Conservation (phyloP, 2,329 filamentous ascomycete genomes). For the Tolypocladium tropicale region DNA sequence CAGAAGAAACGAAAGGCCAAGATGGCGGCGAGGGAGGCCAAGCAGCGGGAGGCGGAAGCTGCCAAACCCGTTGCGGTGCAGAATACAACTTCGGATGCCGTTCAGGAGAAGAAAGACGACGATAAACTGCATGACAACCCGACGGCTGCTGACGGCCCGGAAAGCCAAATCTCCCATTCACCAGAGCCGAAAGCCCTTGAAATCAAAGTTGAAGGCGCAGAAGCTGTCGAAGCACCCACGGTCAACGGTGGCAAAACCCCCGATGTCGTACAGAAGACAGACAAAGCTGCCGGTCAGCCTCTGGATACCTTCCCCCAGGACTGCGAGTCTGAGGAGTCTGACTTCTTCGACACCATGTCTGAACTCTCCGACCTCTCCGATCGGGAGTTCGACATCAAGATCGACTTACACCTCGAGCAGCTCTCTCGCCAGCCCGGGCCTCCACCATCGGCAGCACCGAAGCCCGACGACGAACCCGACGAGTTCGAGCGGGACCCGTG, state of each 20-base stretch:
- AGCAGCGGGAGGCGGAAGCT: slow-evolving; percentile 2
- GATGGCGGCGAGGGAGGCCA: slow-evolving; percentile 40
- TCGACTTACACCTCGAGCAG: slow-evolving; percentile 10
- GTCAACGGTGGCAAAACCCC: neutral
- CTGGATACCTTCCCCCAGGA: neutral
- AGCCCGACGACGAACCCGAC: slow-evolving; percentile 32
- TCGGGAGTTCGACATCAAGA: slow-evolving; percentile 24
- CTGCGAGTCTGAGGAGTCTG: slow-evolving; percentile 12
- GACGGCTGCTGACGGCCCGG: too few relatives aligned
- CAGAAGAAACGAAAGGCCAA: slow-evolving; percentile 77
- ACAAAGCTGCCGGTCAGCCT: neutral
- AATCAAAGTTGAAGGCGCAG: neutral
- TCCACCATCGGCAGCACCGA: neutral
- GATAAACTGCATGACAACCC: neutral
- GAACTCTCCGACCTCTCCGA: slow-evolving; percentile 29
- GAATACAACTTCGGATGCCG: neutral
- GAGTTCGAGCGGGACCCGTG: slow-evolving; percentile 48
- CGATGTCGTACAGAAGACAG: neutral
- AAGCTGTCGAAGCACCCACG: neutral
- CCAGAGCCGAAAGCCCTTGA: neutral
- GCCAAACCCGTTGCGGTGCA: neutral
- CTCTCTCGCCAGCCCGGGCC: slow-evolving; percentile 4
- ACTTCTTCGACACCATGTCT: slow-evolving; percentile 12
- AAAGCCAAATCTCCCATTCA: neutral
- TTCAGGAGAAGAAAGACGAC: slow-evolving; percentile 9